A percentile compares a stretch with the other conserved stretches of the same genome.
phyloP scores from a whole-genome alignment of 768 basidiomycete species.

The Suillus lakei region DNA sequence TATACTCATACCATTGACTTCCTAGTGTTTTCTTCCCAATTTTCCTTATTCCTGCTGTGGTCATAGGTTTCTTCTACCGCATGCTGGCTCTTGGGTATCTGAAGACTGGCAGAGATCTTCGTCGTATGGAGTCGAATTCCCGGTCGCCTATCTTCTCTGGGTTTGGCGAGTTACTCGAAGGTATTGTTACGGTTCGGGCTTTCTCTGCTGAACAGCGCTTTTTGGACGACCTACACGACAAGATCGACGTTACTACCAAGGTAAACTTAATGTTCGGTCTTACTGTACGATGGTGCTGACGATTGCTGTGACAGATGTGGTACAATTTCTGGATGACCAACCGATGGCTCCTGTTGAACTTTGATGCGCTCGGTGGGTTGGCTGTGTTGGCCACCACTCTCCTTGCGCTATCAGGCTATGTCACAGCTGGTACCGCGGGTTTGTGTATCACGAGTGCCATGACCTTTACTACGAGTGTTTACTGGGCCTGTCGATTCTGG shows the following conservation, averaged over 20 bases:
- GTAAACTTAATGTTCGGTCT: conserved; percentile 37
- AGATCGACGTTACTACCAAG: conserved; percentile 81
- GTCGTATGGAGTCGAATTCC: conserved; percentile 90
- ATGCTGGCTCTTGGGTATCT: conserved; percentile 72
- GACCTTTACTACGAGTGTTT: conserved; percentile 56
- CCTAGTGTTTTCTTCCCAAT: conserved; percentile 73
- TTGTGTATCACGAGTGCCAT: conserved; percentile 79
- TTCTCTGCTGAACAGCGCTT: conserved; percentile 85
- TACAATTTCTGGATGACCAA: conserved; percentile 91
- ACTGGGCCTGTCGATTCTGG: conserved; percentile 55
- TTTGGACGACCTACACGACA: conserved; percentile 71
- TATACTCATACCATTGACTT: conserved; percentile 12
- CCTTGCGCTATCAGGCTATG: conserved; percentile 69
- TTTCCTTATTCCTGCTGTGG: conserved; percentile 77
- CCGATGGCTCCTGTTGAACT: conserved; percentile 83
- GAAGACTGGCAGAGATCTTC: conserved; percentile 80
- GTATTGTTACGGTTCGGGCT: conserved; percentile 91
- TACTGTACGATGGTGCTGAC: background rate
- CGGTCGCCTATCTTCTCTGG: conserved; percentile 85
- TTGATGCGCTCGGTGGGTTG: conserved; percentile 76
- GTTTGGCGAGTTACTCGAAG: conserved; percentile 82
- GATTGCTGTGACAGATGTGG: conserved; percentile 61
- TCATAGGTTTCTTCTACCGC: conserved; percentile 79
- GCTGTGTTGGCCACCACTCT: conserved; percentile 78
- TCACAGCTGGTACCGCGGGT: conserved; percentile 66